Percentiles rank a stretch among this genome's conserved stretches.
These are phyloP conservation scores for Arachnomyces sp. DNA, from an alignment of 2,329 filamentous ascomycete genomes.

Conservation along the genomic window DNA sequence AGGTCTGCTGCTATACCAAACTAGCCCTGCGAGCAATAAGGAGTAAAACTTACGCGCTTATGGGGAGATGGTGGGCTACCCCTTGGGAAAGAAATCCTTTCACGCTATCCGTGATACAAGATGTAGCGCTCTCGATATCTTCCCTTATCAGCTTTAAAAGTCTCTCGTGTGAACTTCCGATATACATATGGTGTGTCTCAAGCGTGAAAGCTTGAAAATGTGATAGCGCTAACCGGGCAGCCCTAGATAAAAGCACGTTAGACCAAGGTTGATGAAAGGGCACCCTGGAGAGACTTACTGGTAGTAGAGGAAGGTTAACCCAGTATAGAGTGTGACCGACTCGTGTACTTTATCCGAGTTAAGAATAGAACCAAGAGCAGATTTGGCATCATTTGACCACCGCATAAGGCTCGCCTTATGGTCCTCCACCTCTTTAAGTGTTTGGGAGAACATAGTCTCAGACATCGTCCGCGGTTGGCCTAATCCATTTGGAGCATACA, in stretches of 20 bases:
- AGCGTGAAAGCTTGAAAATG: conserved; percentile 42
- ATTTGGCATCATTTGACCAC: conserved; percentile 34
- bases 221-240: conserved; percentile 37
- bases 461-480: conserved; percentile 9
- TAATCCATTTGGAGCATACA: conserved; percentile 31
- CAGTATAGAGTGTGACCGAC: conserved; percentile 39
- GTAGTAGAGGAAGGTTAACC: conserved; percentile 46
- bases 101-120: conserved; percentile 38
- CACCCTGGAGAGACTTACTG: conserved; percentile 30
- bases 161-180: conserved; percentile 34
- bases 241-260: conserved; percentile 20
- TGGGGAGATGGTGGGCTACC: conserved; percentile 40
- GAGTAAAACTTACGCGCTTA: conserved; percentile 36
- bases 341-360: conserved; percentile 24
- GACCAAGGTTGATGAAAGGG: background rate
- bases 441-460: conserved; percentile 3
- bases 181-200: conserved; percentile 27
- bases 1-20: too few species aligned
- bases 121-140: conserved; percentile 39
- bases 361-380: conserved; percentile 3
- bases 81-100: conserved; percentile 41
- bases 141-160: conserved; percentile 21
- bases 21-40: too few species aligned
- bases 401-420: conserved; percentile 31
- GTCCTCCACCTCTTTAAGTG: conserved; percentile 20